Conservation (phyloP, 805 yeast species). For the Sungouiella thailandica region DNA sequence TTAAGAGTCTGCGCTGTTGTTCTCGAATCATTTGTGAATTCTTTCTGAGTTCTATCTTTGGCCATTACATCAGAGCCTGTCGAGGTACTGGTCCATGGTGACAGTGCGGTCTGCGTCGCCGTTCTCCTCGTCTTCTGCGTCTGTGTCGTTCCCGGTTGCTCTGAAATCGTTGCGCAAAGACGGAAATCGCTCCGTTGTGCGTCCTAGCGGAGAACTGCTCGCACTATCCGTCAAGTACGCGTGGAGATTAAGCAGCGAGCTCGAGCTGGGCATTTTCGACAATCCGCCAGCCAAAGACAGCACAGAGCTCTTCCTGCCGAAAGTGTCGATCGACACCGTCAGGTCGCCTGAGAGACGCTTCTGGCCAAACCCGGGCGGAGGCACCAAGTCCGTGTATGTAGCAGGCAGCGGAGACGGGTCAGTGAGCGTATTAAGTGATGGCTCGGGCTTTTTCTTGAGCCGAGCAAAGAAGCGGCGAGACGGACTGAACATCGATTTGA, state of each 20-base stretch:
- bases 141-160: too few species aligned
- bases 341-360: constrained; percentile 6
- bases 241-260: constrained; percentile 36
- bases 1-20: too few species aligned
- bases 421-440: constrained; percentile 30
- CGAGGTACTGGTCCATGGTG: constrained; percentile 15
- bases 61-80: constrained; percentile 5
- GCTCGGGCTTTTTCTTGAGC: constrained; percentile 17
- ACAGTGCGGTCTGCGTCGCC: constrained; percentile 13
- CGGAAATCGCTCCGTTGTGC: too few species aligned
- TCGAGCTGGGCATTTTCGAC: constrained; percentile 33
- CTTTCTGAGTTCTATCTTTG: too few species aligned
- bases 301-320: constrained; percentile 18
- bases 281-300: constrained; percentile 18
- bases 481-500: constrained; percentile 34
- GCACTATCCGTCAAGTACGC: constrained; percentile 38
- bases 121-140: background rate
- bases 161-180: too few species aligned
- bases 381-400: constrained; percentile 27
- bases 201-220: constrained; percentile 1
- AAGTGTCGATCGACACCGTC: constrained; percentile 9
- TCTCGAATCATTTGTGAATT: too few species aligned
- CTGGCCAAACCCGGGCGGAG: constrained; percentile 32
- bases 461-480: constrained; percentile 30
- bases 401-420: too few species aligned